Conservation (phyloP, 2,329 filamentous ascomycete genomes). For the Paraphaeosphaeria sporulosa region DNA sequence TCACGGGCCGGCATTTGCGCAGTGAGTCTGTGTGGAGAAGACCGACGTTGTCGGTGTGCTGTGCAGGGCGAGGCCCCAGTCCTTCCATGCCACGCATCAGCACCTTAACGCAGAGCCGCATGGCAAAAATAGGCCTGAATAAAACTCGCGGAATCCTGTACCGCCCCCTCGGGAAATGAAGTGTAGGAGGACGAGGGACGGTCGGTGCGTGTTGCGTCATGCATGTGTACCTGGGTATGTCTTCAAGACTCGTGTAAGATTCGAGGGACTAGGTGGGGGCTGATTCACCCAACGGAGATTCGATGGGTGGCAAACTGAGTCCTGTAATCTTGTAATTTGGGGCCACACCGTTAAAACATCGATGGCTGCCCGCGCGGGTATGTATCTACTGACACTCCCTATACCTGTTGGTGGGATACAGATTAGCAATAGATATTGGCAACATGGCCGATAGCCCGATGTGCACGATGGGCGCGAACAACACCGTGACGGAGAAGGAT, state of each 20-base stretch:
- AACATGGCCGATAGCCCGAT: background rate
- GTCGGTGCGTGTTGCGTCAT: constrained; percentile 5
- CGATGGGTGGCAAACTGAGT: constrained; percentile 4
- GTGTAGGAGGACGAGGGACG: constrained; percentile 1
- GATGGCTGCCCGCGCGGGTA: background rate
- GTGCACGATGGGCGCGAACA: background rate
- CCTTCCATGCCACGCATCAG: constrained; percentile 4
- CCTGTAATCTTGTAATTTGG: constrained; percentile 8
- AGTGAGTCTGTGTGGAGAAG: background rate
- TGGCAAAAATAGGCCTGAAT: constrained; percentile 15
- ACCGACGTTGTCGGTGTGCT: constrained; percentile 4
- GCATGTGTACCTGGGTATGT: constrained; percentile 1
- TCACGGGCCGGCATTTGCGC: constrained; percentile 1
- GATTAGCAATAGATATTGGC: background rate
- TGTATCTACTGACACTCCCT: background rate
- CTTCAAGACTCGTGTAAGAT: constrained; percentile 4
- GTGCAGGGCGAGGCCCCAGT: constrained; percentile 1
- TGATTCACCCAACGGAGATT: constrained; percentile 10
- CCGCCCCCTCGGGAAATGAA: background rate
- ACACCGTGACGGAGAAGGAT: background rate
- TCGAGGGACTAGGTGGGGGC: constrained; percentile 6
- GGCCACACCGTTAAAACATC: background rate
- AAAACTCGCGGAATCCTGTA: too few relatives aligned
- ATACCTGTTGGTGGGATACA: background rate
- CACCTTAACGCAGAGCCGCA: constrained; percentile 20